Base-by-base conservation (phyloP, 352 stramenopile species). In the Phytophthora palmivora region DNA sequence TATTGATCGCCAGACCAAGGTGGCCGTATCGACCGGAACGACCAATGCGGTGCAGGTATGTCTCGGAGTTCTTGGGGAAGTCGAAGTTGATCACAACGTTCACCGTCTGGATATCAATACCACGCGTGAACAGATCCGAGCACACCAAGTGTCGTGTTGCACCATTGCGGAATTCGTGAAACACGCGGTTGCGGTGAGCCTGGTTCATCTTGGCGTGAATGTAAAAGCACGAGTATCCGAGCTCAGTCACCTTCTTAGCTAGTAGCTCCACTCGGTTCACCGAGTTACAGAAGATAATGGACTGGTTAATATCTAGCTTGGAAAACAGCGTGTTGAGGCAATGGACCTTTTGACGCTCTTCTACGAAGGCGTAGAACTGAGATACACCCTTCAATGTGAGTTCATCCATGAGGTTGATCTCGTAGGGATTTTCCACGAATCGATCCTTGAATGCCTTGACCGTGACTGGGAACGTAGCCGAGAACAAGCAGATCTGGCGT, bases 41-140 rank as follows among this genome's bases (percentile, higher is more conserved):
- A 64, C 98, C 98, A 63, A 99, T 99, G 44, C 98, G 94, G 74
- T 99, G 98, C 42, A 99, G 82, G 60, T 99, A 99, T 18, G 97
- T 99, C 79, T 99, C 97, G 22, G 92, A 98, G 79, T 99, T 99
- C 78, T 99, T 99, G 11, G 98, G 98, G 74, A 99, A 99, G 82
- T 99, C 98, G 74, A 99, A 99, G 82, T 99, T 99, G 79, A 99
- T 99, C 33, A 99, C 98, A n/a, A 99, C 97, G 72, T 99, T 99
- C 18, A 99, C 98, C 48, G 95, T 98, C 81, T 99, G 96, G 74
- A 99, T 99, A 74, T 99, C 98, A 54, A 99, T 99, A 73, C 98
- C 98, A 51, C 98, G 92, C 47, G 97, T 99, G 74, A 99, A 99
- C 42, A 99, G 79, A 68, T 99, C 98, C 67, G 89, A 98, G 62